A percentile compares a stretch with the other conserved stretches of the same genome.
These are phyloP conservation scores for Globisporangium camurandrum DNA, from an alignment of 352 stramenopile species.

Conservation along the genomic window DNA sequence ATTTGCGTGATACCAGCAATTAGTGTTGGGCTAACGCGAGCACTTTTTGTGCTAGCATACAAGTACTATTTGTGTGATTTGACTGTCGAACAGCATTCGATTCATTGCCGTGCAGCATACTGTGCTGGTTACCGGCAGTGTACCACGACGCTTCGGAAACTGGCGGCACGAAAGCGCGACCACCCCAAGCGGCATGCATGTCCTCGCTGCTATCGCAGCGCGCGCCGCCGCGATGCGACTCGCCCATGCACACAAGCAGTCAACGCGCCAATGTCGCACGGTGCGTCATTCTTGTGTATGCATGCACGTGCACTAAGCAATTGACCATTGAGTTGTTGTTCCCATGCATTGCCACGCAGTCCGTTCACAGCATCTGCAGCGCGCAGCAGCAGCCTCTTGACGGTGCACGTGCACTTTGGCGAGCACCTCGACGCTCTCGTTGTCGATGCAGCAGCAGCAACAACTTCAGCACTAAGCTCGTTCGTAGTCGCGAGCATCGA, in stretches of 20 bases:
- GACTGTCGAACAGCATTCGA: no score
- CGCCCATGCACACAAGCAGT: slow-evolving; percentile 7
- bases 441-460: no score
- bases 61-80: no score
- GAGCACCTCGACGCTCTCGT: slow-evolving; percentile 24
- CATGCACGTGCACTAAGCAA: not conserved
- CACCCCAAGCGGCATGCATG: slow-evolving; percentile 27
- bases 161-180: not conserved
- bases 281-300: slow-evolving; percentile 8
- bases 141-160: not conserved
- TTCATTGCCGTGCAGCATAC: no score
- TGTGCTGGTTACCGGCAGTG: no score
- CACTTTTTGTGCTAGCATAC: no score
- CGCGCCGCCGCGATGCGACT: slow-evolving; percentile 23
- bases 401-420: slow-evolving; percentile 47
- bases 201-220: slow-evolving; percentile 21
- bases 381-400: slow-evolving; percentile 30
- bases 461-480: slow-evolving; percentile 4
- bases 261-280: slow-evolving; percentile 9
- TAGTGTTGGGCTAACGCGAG: no score
- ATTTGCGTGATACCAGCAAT: no score
- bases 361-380: slow-evolving; percentile 44
- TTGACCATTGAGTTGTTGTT: no score
- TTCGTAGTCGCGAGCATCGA: slow-evolving; percentile 32
- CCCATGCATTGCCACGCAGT: no score